These are phyloP conservation scores for Suillus cothurnatus DNA, from an alignment of 768 basidiomycete genomes.

Conservation along the genomic window DNA sequence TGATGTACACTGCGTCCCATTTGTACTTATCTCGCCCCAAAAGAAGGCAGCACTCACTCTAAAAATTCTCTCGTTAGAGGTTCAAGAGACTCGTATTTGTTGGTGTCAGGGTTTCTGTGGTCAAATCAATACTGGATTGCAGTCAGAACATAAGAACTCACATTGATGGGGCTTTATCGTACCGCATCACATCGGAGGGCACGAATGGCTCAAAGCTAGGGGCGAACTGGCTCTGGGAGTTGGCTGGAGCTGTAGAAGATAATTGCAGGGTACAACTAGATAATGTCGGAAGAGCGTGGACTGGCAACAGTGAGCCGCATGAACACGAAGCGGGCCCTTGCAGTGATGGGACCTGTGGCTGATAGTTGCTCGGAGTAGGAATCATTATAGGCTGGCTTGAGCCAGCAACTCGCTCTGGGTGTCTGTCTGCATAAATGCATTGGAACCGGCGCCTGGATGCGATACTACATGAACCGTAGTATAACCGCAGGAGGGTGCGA, in stretches of 20 bases:
- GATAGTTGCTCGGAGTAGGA: background rate
- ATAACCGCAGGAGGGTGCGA: background rate
- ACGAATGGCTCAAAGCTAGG: background rate
- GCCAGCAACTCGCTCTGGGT: background rate
- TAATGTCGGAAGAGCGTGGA: background rate
- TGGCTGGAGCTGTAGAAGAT: background rate
- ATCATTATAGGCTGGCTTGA: background rate
- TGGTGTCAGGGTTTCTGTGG: background rate
- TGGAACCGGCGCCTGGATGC: background rate
- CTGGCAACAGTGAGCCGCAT: background rate
- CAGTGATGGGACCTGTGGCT: background rate
- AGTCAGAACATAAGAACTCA: background rate
- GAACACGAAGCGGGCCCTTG: background rate
- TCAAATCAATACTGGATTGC: background rate
- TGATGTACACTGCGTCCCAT: background rate
- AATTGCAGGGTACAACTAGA: background rate
- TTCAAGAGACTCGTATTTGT: background rate
- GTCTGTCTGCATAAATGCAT: background rate
- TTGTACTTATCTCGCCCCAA: background rate
- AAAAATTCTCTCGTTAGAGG: background rate
- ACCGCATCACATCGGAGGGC: constrained; percentile 1
- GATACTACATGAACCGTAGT: background rate
- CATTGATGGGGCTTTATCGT: background rate
- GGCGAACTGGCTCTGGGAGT: background rate
- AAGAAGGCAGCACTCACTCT: background rate